phyloP scores from a whole-genome alignment of 441 rosid species.

The Adansonia gregorii region DNA sequence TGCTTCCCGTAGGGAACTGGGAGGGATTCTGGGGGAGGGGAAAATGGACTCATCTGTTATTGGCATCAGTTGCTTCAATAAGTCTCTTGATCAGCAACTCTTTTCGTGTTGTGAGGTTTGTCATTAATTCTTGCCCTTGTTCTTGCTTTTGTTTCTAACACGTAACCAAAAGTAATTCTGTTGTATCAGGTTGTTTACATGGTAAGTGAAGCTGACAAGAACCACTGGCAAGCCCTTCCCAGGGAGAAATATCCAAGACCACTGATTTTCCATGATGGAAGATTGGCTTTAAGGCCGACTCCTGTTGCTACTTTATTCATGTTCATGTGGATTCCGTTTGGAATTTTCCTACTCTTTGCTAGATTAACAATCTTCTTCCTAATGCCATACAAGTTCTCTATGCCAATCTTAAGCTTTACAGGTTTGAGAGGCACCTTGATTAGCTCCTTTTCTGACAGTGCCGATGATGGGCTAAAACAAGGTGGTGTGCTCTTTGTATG shows the following conservation, averaged over 20 bases:
- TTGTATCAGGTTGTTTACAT: conserved; percentile 35
- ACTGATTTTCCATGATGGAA: conserved; percentile 45
- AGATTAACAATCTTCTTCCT: conserved; percentile 20
- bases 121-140: background rate
- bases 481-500: conserved; percentile 36
- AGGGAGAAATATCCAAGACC: conserved; percentile 38
- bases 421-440: conserved; percentile 29
- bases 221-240: conserved; percentile 39
- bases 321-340: conserved; percentile 46
- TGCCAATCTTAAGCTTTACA: conserved; percentile 24
- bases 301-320: conserved; percentile 30
- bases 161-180: background rate
- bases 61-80: conserved; percentile 35
- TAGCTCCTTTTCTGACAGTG: background rate
- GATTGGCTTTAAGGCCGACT: conserved; percentile 40
- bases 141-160: background rate
- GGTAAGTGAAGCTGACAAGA: conserved; percentile 44
- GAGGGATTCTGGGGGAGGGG: background rate
- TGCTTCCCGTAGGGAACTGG: background rate
- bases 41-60: conserved; percentile 11
- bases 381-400: conserved; percentile 33
- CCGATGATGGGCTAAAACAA: background rate
- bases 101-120: conserved; percentile 41
- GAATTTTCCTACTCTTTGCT: conserved; percentile 31
- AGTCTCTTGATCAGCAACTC: conserved; percentile 23